Base-by-base conservation (phyloP, 257 asterid species). In the Orobanche coerulescens region DNA sequence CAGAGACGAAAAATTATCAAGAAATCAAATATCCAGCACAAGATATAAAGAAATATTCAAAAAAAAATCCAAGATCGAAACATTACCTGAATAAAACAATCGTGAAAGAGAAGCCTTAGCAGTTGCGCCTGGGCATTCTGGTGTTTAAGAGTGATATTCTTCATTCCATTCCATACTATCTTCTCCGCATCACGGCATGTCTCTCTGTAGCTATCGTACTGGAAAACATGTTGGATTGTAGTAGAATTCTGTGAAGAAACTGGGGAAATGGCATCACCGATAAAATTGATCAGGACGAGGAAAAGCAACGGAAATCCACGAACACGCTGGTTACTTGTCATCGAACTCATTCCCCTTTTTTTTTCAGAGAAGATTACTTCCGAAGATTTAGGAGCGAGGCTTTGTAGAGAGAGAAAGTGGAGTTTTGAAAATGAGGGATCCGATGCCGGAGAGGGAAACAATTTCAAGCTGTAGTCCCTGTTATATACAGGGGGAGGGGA, bases 91-190 rank as follows among this genome's bases (percentile, higher is more conserved):
- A 76, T 72, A 64, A 76, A 72, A 43, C 78, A 76, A 47, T 76
- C 81, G 55, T 72, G 81, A 42, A 76, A 72, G 13, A 68, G 23
- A 11, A 76, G 73, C 44, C 81, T 73, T 5, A 72, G 51, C 14
- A 76, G 70, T 39, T 76, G 78, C 8, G 75, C 70, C 0, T 73
- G 44, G 47, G 73, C 69, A 18, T 67, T 58, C 15, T 49, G 23
- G 37, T 59, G 11, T 23, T 42, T 20, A 24, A 14, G 15, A 9
- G 20, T 4, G 30, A 47, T 47, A 19, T 47, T n/a, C 54, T 7
- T 20, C 54, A 47, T 47, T 18, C 28, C 28, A 10, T 14, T 20
- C 54, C 54, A 47, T 0, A 47, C 54, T 20, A 47, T 47, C 54
- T 47, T 47, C 54, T 47, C 54, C 54, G 54, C 54, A 11, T 8